Evolutionary conservation across 2,329 filamentous ascomycete genomes (phyloP).

Genomic region (Talaromyces sp.): DNA sequence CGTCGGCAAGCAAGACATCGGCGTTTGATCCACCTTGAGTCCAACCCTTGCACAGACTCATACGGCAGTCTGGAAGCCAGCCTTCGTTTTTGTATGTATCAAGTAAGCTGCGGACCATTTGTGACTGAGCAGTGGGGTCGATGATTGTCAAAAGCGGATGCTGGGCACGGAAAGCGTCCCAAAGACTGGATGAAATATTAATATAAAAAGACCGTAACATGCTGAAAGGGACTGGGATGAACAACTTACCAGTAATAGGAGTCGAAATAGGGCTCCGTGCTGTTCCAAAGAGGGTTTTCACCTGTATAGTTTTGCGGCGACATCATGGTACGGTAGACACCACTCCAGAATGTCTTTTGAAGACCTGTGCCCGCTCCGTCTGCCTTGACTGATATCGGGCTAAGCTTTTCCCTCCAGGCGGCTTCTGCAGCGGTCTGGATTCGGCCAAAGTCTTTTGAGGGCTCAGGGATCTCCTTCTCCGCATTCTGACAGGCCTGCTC

Average conservation of each 20-base stretch:
- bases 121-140: slow-evolving; percentile 56
- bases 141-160: slow-evolving; percentile 64
- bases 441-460: slow-evolving; percentile 41
- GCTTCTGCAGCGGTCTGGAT: slow-evolving; percentile 31
- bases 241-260: slow-evolving; percentile 61
- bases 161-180: slow-evolving; percentile 65
- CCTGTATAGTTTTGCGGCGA: slow-evolving; percentile 69
- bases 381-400: slow-evolving; percentile 48
- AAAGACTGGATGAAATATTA: slow-evolving; percentile 42
- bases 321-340: slow-evolving; percentile 64
- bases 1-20: slow-evolving; percentile 63
- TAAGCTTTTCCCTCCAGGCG: slow-evolving; percentile 52
- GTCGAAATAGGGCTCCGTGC: slow-evolving; percentile 64
- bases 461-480: slow-evolving; percentile 56
- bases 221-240: neutral
- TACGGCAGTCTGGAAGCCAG: slow-evolving; percentile 68
- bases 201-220: neutral
- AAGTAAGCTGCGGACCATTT: slow-evolving; percentile 65
- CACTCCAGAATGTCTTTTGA: slow-evolving; percentile 59
- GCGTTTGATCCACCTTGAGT: slow-evolving; percentile 71
- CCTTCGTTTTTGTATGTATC: slow-evolving; percentile 66
- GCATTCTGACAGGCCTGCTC: slow-evolving; percentile 62
- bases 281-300: slow-evolving; percentile 64
- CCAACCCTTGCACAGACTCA: slow-evolving; percentile 65
- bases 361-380: slow-evolving; percentile 45